Conservation (phyloP, 345 rosid genomes). For the Syzygium grande region DNA sequence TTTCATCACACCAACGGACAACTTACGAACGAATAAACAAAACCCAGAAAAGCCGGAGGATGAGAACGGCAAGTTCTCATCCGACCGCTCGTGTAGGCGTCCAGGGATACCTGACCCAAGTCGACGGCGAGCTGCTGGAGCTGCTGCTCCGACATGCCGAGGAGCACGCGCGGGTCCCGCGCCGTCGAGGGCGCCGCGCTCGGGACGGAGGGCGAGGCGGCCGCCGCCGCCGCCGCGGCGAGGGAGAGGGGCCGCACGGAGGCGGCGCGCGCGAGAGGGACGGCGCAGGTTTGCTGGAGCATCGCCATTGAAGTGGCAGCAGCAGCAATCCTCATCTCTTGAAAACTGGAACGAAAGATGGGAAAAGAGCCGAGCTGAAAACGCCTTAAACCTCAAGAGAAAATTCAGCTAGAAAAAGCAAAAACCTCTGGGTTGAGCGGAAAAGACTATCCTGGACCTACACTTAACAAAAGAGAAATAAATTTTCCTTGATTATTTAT, state of each 20-base stretch:
- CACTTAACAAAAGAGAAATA: not conserved
- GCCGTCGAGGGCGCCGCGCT: slow-evolving; percentile 34
- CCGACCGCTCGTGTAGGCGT: not conserved
- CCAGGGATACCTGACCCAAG: slow-evolving; percentile 56
- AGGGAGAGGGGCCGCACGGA: slow-evolving; percentile 24
- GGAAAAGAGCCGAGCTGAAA: not conserved
- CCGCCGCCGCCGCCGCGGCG: not conserved
- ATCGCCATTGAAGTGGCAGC: slow-evolving; percentile 43
- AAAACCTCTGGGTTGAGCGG: not conserved
- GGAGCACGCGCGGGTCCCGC: slow-evolving; percentile 60
- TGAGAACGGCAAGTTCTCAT: not conserved
- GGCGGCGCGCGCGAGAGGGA: slow-evolving; percentile 44
- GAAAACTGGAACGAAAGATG: not conserved
- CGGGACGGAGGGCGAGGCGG: slow-evolving; percentile 18
- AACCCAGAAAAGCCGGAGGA: not conserved
- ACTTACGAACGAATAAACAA: not conserved
- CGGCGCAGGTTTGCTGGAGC: slow-evolving; percentile 49
- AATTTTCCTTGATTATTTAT: not conserved
- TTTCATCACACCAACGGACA: not conserved
- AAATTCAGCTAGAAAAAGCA: not conserved
- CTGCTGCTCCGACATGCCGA: slow-evolving; percentile 87
- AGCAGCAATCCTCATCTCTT: slow-evolving; percentile 21
- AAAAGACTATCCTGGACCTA: not conserved
- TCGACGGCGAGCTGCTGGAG: slow-evolving; percentile 79
- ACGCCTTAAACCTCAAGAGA: not conserved